Evolutionary conservation across 805 yeast genomes (phyloP).

Genomic region (Myxozyma kluyveri): DNA sequence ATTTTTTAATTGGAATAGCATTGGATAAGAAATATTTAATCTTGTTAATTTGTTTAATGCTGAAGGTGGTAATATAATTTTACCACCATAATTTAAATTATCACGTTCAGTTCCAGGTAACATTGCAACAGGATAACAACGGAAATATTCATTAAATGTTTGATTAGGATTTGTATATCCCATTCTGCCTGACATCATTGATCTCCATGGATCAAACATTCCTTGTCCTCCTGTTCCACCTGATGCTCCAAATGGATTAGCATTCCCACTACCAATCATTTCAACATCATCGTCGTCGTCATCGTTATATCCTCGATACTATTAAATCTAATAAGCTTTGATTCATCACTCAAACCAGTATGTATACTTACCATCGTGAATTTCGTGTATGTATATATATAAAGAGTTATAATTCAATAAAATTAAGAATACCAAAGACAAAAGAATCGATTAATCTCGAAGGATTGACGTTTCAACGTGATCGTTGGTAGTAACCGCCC

Average conservation of each 20-base stretch:
- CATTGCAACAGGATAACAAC: constrained; percentile 89
- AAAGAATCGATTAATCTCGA: neutral
- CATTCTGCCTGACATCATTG: constrained; percentile 9
- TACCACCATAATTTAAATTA: constrained; percentile 89
- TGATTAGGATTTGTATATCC: constrained; percentile 29
- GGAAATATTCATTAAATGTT: constrained; percentile 77
- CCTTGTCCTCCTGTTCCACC: neutral
- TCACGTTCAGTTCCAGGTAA: constrained; percentile 70
- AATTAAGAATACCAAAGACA: neutral
- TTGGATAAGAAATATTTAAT: constrained; percentile 91
- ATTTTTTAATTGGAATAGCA: constrained; percentile 79
- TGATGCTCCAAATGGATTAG: too few species aligned
- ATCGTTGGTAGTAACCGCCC: too few species aligned
- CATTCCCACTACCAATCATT: constrained; percentile 14
- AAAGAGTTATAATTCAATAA: neutral
- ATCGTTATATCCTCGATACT: constrained; percentile 19
- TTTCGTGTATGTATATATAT: neutral
- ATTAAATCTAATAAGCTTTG: neutral
- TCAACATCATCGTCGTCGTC: constrained; percentile 25
- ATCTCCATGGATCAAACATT: constrained; percentile 5
- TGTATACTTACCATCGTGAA: neutral
- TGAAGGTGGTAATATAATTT: constrained; percentile 90
- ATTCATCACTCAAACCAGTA: neutral
- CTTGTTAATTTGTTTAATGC: constrained; percentile 84
- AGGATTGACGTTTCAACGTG: too few species aligned